Conservation (phyloP, 306 rosid genomes). For the Purshia tridentata region DNA sequence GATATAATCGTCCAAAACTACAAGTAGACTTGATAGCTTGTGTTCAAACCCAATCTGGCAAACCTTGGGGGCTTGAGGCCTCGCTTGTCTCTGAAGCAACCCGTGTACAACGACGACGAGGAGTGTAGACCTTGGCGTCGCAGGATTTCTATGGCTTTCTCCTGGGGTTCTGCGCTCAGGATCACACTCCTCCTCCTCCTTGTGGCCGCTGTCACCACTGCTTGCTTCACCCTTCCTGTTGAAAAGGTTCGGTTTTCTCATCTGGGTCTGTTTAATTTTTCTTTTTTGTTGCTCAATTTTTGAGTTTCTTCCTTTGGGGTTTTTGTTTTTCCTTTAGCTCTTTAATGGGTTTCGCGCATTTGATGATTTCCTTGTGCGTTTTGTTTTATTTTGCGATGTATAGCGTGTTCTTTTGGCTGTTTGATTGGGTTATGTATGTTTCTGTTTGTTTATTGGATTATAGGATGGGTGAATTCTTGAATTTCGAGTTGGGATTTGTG, state of each 20-base stretch:
- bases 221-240: slow-evolving; percentile 81
- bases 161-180: slow-evolving; percentile 67
- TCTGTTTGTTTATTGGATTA: slow-evolving; percentile 4
- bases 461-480: background rate
- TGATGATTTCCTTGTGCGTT: slow-evolving; percentile 6
- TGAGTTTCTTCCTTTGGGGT: background rate
- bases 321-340: background rate
- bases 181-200: slow-evolving; percentile 67
- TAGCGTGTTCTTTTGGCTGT: background rate
- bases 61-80: slow-evolving; percentile 76
- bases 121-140: slow-evolving; percentile 80
- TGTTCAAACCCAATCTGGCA: slow-evolving; percentile 57
- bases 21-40: no score
- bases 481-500: background rate
- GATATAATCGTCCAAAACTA: no score
- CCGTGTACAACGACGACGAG: slow-evolving; percentile 50
- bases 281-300: background rate
- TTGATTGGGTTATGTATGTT: background rate
- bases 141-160: slow-evolving; percentile 58
- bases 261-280: slow-evolving; percentile 22
- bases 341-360: background rate
- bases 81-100: slow-evolving; percentile 70
- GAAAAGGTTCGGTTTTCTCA: slow-evolving; percentile 57
- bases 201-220: slow-evolving; percentile 52
- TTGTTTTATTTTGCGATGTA: background rate